Conservation (phyloP, 2,329 filamentous ascomycete genomes). For the Penicillium concentricum region DNA sequence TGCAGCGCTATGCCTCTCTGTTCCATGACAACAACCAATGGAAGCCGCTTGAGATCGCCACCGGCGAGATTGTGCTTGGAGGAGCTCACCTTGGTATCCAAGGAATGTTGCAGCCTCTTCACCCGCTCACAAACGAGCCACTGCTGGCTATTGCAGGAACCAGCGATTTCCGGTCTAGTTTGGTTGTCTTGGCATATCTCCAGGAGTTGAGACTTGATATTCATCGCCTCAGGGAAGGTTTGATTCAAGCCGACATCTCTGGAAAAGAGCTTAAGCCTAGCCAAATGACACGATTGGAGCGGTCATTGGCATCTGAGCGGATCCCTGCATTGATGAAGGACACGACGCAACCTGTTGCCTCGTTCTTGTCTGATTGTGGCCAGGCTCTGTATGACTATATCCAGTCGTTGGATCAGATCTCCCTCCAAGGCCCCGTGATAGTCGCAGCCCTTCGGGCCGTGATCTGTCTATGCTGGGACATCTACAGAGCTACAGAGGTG, state of each 20-base stretch:
- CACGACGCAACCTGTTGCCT: constrained; percentile 40
- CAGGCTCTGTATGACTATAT: constrained; percentile 38
- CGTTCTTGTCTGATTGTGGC: constrained; percentile 40
- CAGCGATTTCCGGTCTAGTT: constrained; percentile 20
- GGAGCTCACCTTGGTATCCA: constrained; percentile 27
- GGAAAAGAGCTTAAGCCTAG: constrained; percentile 39
- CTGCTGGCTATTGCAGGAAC: constrained; percentile 29
- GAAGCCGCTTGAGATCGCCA: constrained; percentile 26
- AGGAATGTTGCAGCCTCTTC: constrained; percentile 33
- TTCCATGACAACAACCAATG: constrained; percentile 33
- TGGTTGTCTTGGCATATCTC: constrained; percentile 34
- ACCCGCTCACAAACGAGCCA: constrained; percentile 44
- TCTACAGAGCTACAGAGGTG: constrained; percentile 45
- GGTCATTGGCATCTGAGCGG: constrained; percentile 42
- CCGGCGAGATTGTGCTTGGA: constrained; percentile 24
- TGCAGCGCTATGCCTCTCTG: constrained; percentile 34
- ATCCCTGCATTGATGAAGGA: constrained; percentile 44
- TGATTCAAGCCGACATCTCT: constrained; percentile 33
- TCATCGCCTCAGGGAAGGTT: constrained; percentile 34
- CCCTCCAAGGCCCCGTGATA: constrained; percentile 25
- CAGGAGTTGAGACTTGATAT: constrained; percentile 40
- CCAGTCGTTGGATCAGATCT: constrained; percentile 28
- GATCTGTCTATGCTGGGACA: constrained; percentile 50
- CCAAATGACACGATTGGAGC: constrained; percentile 43
- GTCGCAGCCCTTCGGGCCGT: constrained; percentile 32